Evolutionary conservation across 2,329 filamentous ascomycete genomes (phyloP), one percentile per base, ranked within the genome.

Genomic region (Cladophialophora bantiana): DNA sequence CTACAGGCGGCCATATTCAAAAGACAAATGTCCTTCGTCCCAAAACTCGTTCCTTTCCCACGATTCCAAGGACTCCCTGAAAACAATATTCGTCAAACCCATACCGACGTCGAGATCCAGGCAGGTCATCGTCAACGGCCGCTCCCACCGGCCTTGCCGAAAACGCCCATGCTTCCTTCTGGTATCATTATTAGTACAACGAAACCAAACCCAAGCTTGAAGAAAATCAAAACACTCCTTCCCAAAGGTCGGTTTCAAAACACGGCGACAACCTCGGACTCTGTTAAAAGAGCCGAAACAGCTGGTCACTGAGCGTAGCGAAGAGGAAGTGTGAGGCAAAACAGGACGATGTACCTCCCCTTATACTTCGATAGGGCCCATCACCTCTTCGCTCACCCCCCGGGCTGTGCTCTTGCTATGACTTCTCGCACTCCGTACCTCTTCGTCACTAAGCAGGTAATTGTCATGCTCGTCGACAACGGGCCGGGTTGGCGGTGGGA

Each of bases 371-470:
- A 86, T 84, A 10, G 78, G 78, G 56, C 85, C 84, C 56, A 81
- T 79, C 62, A 85, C 79, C 63, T 85, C 82, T 73, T 86, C 83
- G 69, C 83, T 85, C 80, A 85, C 80, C 3, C 82, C 82, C 40
- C 83, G 78, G 12, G 84, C 80, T 26, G 77, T 79, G 48, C 81
- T 81, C 69, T 81, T 83, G 54, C 78, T 73, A 18, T 58, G 58
- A 60, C 72, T 80, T 34, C 73, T 74, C 13, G 75, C 74, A 53
- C 76, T 77, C 32, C 75, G 75, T 13, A 75, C 72, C 60, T 83
- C 80, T 48, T 83, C 79, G 65, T 83, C 79, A 45, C 79, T 80
- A 48, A 84, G 76, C 52, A 82, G 65, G 59, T 81, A 82, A 34
- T 80, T 77, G 59, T 81, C 79, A 40, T 78, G 75, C 50, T 82